These are phyloP conservation scores for Schoenoplectus triqueter DNA, from an alignment of 202 grass and related monocot genomes.

Conservation along the genomic window DNA sequence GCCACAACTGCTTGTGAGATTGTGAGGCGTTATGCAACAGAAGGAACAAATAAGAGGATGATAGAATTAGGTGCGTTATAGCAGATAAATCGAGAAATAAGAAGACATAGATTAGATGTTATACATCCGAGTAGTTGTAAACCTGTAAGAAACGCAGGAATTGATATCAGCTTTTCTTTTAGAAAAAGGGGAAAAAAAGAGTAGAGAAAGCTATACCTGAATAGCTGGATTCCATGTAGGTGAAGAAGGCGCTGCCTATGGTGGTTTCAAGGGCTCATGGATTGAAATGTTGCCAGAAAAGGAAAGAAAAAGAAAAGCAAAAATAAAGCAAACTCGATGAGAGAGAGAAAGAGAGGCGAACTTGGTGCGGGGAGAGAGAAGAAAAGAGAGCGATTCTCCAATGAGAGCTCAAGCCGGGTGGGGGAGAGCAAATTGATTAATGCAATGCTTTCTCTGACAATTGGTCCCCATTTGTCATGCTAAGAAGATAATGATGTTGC, in stretches of 20 bases:
- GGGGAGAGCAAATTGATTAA: neutral
- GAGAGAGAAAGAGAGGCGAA: neutral
- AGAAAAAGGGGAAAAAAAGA: neutral
- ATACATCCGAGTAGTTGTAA: neutral
- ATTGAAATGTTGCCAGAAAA: constrained; percentile 28
- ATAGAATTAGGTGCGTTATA: constrained; percentile 31
- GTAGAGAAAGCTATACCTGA: constrained; percentile 24
- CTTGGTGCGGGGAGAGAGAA: neutral
- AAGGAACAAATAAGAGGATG: constrained; percentile 14
- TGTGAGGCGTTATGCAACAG: neutral
- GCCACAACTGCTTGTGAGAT: neutral
- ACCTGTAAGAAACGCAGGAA: neutral
- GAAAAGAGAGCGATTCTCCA: constrained; percentile 10
- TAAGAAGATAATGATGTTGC: neutral
- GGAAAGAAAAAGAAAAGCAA: constrained; percentile 15
- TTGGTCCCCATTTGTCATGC: neutral
- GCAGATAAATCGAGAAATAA: neutral
- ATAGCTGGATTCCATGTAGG: constrained; percentile 44
- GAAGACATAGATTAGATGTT: constrained; percentile 8
- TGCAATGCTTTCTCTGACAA: neutral
- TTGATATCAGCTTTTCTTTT: neutral
- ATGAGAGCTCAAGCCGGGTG: constrained; percentile 1
- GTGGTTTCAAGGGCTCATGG: constrained; percentile 29
- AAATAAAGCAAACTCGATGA: neutral
- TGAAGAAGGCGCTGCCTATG: constrained; percentile 5